Evolutionary conservation across 345 rosid genomes (phyloP), one percentile per base, ranked within the genome.

Genomic region (sweet orange (Citrus sinensis)): DNA sequence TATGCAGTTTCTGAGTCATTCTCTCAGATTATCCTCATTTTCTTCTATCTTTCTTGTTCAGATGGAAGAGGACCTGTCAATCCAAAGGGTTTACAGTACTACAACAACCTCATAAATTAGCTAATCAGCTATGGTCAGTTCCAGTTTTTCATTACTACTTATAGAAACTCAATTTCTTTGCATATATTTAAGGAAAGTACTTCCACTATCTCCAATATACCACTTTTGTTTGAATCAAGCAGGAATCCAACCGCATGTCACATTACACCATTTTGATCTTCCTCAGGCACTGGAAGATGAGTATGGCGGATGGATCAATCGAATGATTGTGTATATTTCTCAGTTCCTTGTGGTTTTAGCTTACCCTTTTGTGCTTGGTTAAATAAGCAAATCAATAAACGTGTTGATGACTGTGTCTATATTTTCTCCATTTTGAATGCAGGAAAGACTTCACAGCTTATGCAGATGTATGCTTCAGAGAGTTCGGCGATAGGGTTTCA

Each of bases 381-480:
- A 76, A 8, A 34, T 60, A 8, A 22, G 13, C 6, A 19, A 59
- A 49, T 22, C 16, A 46, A 46, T 11, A 11, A 46, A 46, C 20
- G 46, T 37, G 34, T 7, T 9, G 16, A 30, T 39, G 17, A 55
- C 35, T 13, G 37, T 46, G 42, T 17, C 19, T 54, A 25, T 62
- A 55, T 46, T 46, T 13, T 46, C 51, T 71, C 63, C 54, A 4
- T 37, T 69, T 19, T 61, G 40, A 32, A 63, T 88, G 91, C 90
- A 92, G 97, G 83, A 78, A 88, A 70, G 98, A 94, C 78, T 94
- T 91, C 87, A 87, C 92, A 63, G 86, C 80, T 49, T 94, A 81
- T 87, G 93, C 94, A 54, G 91, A 92, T 39, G 91, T 82, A 55
- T 92, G 98, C 84, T 94, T 91, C 75, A 86, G 86, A 76, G 96